phyloP scores from a whole-genome alignment of 345 rosid genomes.

The Euphorbia peplus region DNA sequence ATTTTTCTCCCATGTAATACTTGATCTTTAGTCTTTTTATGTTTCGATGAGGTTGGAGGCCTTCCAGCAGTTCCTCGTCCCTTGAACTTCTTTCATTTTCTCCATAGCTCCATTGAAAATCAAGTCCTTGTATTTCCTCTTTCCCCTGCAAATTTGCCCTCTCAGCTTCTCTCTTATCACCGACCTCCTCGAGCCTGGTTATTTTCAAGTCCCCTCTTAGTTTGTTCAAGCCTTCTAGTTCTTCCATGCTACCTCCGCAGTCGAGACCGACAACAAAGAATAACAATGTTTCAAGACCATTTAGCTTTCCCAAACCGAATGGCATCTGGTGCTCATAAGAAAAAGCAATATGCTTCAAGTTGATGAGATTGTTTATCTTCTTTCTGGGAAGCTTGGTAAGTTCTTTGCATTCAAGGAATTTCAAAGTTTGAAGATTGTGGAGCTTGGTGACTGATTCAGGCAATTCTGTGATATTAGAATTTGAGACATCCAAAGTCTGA shows the following conservation, averaged over 20 bases:
- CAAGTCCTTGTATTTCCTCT: not conserved
- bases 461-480: not conserved
- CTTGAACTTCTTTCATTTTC: no score
- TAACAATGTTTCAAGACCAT: not conserved
- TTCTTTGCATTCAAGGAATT: not conserved
- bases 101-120: not conserved
- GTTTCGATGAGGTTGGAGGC: not conserved
- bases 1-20: not conserved
- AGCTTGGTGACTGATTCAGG: conserved; percentile 9
- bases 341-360: not conserved
- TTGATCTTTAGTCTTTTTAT: not conserved
- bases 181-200: not conserved
- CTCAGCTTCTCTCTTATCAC: not conserved
- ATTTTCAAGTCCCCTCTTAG: conserved; percentile 3
- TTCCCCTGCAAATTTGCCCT: not conserved
- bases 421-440: not conserved
- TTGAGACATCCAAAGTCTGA: conserved; percentile 10
- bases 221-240: not conserved
- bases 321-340: not conserved
- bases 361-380: not conserved
- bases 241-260: not conserved
- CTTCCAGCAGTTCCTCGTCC: not conserved
- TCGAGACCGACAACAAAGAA: not conserved
- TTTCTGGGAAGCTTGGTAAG: not conserved
- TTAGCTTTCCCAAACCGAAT: not conserved